Percentiles rank a stretch among this genome's conserved stretches.
Evolutionary conservation across 2,329 filamentous ascomycete species (phyloP).

Genomic region (Colletotrichum agaves): DNA sequence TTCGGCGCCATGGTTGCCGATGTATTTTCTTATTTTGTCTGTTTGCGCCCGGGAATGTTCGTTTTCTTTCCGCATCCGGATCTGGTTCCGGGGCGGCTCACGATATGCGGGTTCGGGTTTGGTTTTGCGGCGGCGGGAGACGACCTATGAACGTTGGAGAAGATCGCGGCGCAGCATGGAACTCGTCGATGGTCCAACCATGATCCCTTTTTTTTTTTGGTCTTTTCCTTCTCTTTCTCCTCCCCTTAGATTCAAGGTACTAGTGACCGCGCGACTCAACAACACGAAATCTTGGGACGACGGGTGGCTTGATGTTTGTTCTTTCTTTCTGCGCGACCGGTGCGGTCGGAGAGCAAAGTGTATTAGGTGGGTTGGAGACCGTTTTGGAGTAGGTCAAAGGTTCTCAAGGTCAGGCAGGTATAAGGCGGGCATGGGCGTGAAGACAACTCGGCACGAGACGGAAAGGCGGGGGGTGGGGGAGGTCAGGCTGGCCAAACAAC

Average conservation of each 20-base stretch:
- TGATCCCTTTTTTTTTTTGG: background rate
- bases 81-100: background rate
- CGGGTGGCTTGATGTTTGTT: background rate
- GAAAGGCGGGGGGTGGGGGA: background rate
- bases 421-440: background rate
- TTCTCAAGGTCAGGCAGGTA: background rate
- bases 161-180: background rate
- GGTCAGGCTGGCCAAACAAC: constrained; percentile 3
- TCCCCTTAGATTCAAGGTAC: background rate
- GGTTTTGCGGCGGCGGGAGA: background rate
- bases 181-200: constrained; percentile 9
- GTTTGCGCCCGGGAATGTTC: background rate
- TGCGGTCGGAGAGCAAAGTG: background rate
- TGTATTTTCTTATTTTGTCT: constrained; percentile 6
- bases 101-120: background rate
- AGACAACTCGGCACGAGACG: constrained; percentile 16
- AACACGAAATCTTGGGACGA: background rate
- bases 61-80: background rate
- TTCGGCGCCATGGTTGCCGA: constrained; percentile 28
- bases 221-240: background rate
- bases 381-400: background rate
- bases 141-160: background rate
- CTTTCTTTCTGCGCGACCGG: constrained; percentile 2
- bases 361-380: background rate
- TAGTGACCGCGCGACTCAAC: constrained; percentile 2